Evolutionary conservation across 2,329 filamentous ascomycete species (phyloP).

Genomic region (Didymella pomorum): DNA sequence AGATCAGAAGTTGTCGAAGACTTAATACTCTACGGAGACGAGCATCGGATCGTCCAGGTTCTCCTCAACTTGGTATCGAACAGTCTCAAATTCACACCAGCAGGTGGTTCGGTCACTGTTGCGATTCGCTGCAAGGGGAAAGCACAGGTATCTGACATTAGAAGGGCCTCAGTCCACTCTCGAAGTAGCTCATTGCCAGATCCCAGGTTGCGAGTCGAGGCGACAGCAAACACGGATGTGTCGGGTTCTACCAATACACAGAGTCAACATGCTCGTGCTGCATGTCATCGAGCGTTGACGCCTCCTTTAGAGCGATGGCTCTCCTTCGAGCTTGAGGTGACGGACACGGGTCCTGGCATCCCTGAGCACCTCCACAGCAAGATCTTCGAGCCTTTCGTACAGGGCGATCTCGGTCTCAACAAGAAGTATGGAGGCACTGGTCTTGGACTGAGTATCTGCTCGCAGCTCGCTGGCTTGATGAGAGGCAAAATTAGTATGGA

Average conservation of each 20-base stretch:
- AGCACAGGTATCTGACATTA: conserved; percentile 51
- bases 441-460: conserved; percentile 86
- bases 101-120: conserved; percentile 76
- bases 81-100: conserved; percentile 86
- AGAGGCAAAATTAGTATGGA: conserved; percentile 75
- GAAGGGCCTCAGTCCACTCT: conserved; percentile 50
- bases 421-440: conserved; percentile 92
- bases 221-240: neutral
- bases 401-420: conserved; percentile 85
- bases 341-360: conserved; percentile 88
- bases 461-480: conserved; percentile 85
- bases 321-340: conserved; percentile 84
- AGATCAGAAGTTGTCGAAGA: conserved; percentile 76
- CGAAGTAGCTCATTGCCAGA: neutral
- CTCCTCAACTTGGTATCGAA: conserved; percentile 93
- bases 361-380: conserved; percentile 77
- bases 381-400: conserved; percentile 94
- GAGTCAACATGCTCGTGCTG: too few species aligned
- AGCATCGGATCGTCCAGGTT: conserved; percentile 87
- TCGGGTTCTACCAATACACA: too few species aligned
- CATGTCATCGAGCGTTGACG: conserved; percentile 46
- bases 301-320: conserved; percentile 70
- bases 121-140: conserved; percentile 77
- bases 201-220: neutral
- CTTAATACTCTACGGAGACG: conserved; percentile 88